Base-by-base conservation (phyloP, 192 early-diverging fungal genomes). In the Coemansia sp. region DNA sequence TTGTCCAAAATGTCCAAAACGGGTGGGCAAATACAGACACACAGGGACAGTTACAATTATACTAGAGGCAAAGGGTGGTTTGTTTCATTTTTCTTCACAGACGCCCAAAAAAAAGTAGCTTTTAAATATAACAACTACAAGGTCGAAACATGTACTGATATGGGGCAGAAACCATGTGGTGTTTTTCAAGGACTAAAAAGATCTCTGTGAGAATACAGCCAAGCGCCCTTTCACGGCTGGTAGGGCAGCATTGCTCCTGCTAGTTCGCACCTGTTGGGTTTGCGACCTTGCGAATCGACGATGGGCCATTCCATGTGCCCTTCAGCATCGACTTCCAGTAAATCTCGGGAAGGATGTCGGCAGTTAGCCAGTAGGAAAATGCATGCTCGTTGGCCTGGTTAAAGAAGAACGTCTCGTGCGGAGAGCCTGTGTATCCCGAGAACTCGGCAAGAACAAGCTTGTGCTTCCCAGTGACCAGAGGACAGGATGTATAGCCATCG, bases 401-500 rank as follows among this genome's bases (percentile, higher is more conserved):
- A 67, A 91, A 83, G 43, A 90, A 88, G 83, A 93, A 92, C 6
- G 93, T 95, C 74, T 95, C 89, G 58, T 89, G 77, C 35, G 89
- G 91, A 38, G 80, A 54, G 15, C 84, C 86, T 32, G 86, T 84
- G 74, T 90, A 92, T 9, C 90, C 92, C 41, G 87, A 89, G 78
- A 95, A 95, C 70, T 95, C 93, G 42, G 93, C 93, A 62, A 95
- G 83, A 25, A 95, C 89, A 38, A 95, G 73, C 73, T 90, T 87
- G 65, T 92, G 84, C 59, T 87, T 86, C 34, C 91, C 91, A 36
- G 90, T 90, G 61, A 95, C 85, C 63, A 94, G 81, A 33, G 92
- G 91, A 72, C 92, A 93, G 46, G 85, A 87, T 36, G 92, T 91
- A 78, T 95, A 95, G 60, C 93, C 93, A 64, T 89, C 83, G 69